Conservation (phyloP, 371 early-diverging fungal species). For the Ordospora pajunii region DNA sequence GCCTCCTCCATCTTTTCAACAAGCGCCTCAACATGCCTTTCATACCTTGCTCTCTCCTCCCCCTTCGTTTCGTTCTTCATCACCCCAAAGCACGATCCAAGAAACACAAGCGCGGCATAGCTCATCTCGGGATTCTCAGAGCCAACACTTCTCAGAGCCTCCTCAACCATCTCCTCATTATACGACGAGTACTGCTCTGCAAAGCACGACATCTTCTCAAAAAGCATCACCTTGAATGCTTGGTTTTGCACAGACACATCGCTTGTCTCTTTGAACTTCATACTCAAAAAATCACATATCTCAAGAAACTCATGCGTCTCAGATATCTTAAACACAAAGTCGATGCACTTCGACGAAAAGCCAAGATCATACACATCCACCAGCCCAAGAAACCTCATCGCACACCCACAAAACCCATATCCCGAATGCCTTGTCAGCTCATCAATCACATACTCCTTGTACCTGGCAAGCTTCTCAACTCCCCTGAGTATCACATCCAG, state of each 20-base stretch:
- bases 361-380: slow-evolving; percentile 74
- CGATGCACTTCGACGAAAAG: slow-evolving; percentile 76
- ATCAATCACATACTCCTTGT: neutral
- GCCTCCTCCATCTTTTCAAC: slow-evolving; percentile 63
- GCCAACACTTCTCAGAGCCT: neutral
- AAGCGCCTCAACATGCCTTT: neutral
- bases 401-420: neutral
- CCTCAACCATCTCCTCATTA: slow-evolving; percentile 11
- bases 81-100: slow-evolving; percentile 25
- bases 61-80: neutral
- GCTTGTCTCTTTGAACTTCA: slow-evolving; percentile 76
- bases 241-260: slow-evolving; percentile 47
- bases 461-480: slow-evolving; percentile 3
- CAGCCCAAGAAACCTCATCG: slow-evolving; percentile 15
- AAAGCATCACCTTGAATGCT: slow-evolving; percentile 14
- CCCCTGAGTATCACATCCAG: slow-evolving; percentile 6
- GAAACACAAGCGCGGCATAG: slow-evolving; percentile 29
- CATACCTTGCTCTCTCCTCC: neutral
- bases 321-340: slow-evolving; percentile 74
- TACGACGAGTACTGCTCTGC: slow-evolving; percentile 21
- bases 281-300: slow-evolving; percentile 76
- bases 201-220: slow-evolving; percentile 33
- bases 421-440: neutral
- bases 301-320: slow-evolving; percentile 77
- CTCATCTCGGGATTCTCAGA: slow-evolving; percentile 43